Evolutionary conservation across 805 yeast species (phyloP), one percentile per base, ranked within the genome.

Genomic region (Blastobotrys peoriensis): DNA sequence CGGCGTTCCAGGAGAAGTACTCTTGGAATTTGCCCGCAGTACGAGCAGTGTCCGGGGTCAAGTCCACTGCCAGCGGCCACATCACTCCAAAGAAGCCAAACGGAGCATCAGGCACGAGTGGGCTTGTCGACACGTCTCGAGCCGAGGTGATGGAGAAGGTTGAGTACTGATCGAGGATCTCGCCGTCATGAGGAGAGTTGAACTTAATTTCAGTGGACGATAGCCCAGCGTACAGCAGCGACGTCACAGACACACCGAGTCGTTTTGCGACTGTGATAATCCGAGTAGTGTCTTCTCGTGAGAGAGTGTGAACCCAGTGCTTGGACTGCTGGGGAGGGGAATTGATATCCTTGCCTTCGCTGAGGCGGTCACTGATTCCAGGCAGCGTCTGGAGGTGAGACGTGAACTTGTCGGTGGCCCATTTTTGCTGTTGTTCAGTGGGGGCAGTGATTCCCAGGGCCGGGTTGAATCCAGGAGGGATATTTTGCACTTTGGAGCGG

Each of bases 41-140:
- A 5, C 19, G 23, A 9, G 15, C 17, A 17, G 3, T 22, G 15
- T 30, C 22, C 5, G 20, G 19, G 3, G 39, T 5, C n/a, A 18
- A 19, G 3, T 33, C 21, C 8, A 44, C 25, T n/a, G 28, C 25
- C 38, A 44, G n/a, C n/a, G 47, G 47, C 43, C 42, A 44, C 27
- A 38, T 16, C 17, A 21, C 47, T 5, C 33, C 36, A 22, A 16
- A 44, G 15, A 44, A 23, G 8, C 39, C 47, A 23, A 44, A 44
- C 3, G 38, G 38, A 16, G 30, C 9, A 5, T 18, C 19, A 15
- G 17, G 23, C 3, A 25, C 42, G 9, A 3, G 3, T 5, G 15
- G 17, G 19, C 30, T 22, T 23, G 10, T 21, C 15, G 38, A 19
- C 6, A 18, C 33, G 17, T 38, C 33, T 21, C 47, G 21, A 3